A percentile compares a stretch with the other conserved stretches of the same genome.
Conservation (phyloP, 2,329 filamentous ascomycete genomes). For the Furcasterigmium sp. region DNA sequence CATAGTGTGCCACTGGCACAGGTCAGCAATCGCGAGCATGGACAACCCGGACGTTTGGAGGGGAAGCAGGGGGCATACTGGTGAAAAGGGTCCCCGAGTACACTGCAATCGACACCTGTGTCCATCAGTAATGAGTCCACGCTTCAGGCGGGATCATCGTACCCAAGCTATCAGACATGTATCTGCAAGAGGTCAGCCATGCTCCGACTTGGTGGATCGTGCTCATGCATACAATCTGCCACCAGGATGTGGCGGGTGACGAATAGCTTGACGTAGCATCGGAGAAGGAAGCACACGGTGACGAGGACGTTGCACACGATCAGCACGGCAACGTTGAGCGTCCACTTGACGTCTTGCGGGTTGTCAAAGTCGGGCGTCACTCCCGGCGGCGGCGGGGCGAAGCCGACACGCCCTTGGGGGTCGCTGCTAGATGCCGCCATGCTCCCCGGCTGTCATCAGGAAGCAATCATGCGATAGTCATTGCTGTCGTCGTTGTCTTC, state of each 20-base stretch:
- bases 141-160: conserved; percentile 6
- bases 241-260: conserved; percentile 1
- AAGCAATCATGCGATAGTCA: no score
- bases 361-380: conserved; percentile 14
- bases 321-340: conserved; percentile 9
- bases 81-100: no score
- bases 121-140: no score
- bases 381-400: conserved; percentile 16
- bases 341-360: conserved; percentile 10
- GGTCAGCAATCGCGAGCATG: conserved; percentile 1
- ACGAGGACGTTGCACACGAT: conserved; percentile 9
- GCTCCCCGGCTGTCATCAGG: no score
- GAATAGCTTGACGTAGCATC: conserved; percentile 12
- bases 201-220: no score
- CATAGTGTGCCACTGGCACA: conserved; percentile 15
- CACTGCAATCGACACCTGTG: no score
- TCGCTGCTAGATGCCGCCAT: no score
- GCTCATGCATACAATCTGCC: neutral
- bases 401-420: no score
- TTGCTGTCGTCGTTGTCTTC: no score
- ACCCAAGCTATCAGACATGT: conserved; percentile 2
- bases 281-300: conserved; percentile 10
- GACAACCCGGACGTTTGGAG: neutral
- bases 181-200: conserved; percentile 2
- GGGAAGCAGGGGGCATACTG: no score